Base-by-base conservation (phyloP, 257 asterid genomes). In the Solanum sejunctum region DNA sequence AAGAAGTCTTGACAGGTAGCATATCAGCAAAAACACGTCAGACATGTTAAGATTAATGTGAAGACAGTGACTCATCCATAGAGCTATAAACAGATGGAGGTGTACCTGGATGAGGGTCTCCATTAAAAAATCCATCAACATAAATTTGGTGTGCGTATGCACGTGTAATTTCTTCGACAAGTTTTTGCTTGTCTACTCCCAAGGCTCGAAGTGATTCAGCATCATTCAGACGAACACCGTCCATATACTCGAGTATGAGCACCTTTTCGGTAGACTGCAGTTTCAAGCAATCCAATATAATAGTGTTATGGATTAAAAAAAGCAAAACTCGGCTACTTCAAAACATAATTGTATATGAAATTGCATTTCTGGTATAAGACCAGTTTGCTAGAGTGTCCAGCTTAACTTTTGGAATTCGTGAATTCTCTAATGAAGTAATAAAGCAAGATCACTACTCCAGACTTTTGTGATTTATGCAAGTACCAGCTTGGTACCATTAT, bases 111-210 rank as follows among this genome's bases (percentile, higher is more conserved):
- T 96, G 99, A 87, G 99, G 99, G 91, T 96, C 99, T 21, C 99
- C 99, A 86, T 96, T 96, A 92, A 96, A 96, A 89, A 96, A 96
- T 66, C 99, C 99, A 92, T 96, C 98, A 86, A 94, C 91, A 86
- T 94, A 96, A 69, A 96, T 96, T 89, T 96, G 99, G 89, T 96
- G 99, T n/a, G 97, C 98, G 91, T 93, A 96, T 20, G 99, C 98
- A 2, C 99, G 97, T 16, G 98, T 96, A 88, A 96, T 96, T 91
- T 93, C 98, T 89, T 96, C 98, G 28, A 96, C 97, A 84, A 96
- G 92, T 89, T 92, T 96, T 90, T 94, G 98, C 89, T 93, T 94
- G 92, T 96, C 98, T 55, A 95, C 92, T 75, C 97, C 98, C 89
- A 94, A 87, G 77, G 91, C 94, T 88, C 91, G 86, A 83, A 96